These are phyloP conservation scores for Scenedesmus sp. DNA, from an alignment of 163 green algal genomes.

Conservation along the genomic window DNA sequence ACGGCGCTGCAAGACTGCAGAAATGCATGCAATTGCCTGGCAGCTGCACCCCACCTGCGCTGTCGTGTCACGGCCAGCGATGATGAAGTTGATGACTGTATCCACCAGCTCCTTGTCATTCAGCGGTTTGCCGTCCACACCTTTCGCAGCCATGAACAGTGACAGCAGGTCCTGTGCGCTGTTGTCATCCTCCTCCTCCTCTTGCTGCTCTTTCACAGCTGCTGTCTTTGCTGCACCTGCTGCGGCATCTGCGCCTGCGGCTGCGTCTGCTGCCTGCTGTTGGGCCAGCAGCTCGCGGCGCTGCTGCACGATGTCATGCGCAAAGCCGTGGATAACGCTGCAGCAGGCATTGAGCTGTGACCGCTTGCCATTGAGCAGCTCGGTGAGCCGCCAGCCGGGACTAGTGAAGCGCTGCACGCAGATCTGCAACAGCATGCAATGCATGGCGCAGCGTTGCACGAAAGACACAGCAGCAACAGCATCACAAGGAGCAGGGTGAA, in stretches of 20 bases:
- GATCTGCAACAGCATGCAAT: neutral
- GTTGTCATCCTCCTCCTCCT: neutral
- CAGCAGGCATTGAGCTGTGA: neutral
- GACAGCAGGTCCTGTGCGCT: slow-evolving; percentile 40
- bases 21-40: too few species aligned
- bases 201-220: neutral
- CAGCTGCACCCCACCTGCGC: slow-evolving; percentile 36
- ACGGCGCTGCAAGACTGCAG: neutral
- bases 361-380: slow-evolving; percentile 29
- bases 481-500: too few species aligned
- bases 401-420: slow-evolving; percentile 19
- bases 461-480: too few species aligned
- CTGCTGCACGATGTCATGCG: slow-evolving; percentile 37
- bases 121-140: slow-evolving; percentile 27
- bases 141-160: slow-evolving; percentile 40
- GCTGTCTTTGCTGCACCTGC: neutral
- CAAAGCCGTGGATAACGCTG: slow-evolving; percentile 21
- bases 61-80: slow-evolving; percentile 51
- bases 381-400: slow-evolving; percentile 25
- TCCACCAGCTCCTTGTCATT: slow-evolving; percentile 49
- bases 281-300: slow-evolving; percentile 11
- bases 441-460: neutral
- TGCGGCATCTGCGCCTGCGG: neutral
- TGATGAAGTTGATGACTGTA: slow-evolving; percentile 57
- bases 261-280: neutral